These are phyloP conservation scores for Trichoderma sp. DNA, from an alignment of 2,329 filamentous ascomycete genomes.

Conservation along the genomic window DNA sequence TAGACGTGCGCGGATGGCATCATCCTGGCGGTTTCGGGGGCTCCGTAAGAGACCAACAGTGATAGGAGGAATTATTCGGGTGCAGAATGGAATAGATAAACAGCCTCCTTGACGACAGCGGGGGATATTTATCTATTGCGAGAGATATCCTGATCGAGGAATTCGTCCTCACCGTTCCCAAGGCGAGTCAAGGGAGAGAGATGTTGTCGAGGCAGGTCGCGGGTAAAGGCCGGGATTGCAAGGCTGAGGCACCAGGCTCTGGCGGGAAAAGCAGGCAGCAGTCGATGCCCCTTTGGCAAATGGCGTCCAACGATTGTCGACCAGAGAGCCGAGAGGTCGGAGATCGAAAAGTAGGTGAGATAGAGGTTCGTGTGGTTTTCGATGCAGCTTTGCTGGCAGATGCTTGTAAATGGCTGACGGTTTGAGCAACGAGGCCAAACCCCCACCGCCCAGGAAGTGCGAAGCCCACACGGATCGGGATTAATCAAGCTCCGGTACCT, in stretches of 20 bases:
- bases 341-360: neutral
- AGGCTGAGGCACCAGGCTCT: conserved; percentile 7
- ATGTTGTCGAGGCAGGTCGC: conserved; percentile 1
- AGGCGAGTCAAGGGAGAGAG: conserved; percentile 11
- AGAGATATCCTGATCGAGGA: neutral
- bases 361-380: neutral
- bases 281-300: neutral
- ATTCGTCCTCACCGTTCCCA: conserved; percentile 6
- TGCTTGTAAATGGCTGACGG: conserved; percentile 3
- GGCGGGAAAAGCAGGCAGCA: neutral
- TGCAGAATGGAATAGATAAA: neutral
- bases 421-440: conserved; percentile 1
- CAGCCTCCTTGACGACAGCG: neutral
- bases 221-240: conserved; percentile 13
- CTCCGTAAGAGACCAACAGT: neutral
- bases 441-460: conserved; percentile 1
- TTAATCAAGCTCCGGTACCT: conserved; percentile 13
- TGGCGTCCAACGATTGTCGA: neutral
- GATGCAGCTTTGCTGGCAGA: neutral
- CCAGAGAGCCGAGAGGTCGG: neutral
- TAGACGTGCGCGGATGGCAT: conserved; percentile 66
- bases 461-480: conserved; percentile 3
- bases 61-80: neutral
- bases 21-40: conserved; percentile 46
- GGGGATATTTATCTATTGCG: neutral